Evolutionary conservation across 2,329 filamentous ascomycete genomes (phyloP).

Genomic region (Monosporascus sp.): DNA sequence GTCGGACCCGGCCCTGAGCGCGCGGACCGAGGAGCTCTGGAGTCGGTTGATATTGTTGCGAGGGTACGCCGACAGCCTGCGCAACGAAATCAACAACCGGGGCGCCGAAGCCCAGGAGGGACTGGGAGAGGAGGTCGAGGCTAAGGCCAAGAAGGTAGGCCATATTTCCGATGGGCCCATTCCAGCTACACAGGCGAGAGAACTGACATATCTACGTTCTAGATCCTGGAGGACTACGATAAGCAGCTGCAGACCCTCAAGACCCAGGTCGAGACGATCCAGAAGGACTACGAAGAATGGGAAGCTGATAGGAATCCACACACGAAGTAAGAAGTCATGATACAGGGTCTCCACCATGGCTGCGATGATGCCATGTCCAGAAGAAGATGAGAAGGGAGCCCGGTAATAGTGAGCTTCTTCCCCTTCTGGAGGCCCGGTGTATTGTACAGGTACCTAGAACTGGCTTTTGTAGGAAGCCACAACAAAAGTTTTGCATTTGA

Average conservation of each 20-base stretch:
- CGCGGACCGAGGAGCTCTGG: slow-evolving; percentile 80
- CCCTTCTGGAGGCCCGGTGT: neutral
- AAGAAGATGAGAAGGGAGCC: neutral
- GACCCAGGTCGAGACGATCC: slow-evolving; percentile 62
- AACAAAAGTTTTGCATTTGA: neutral
- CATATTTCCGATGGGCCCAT: neutral
- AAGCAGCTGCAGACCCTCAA: slow-evolving; percentile 73
- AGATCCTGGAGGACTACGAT: slow-evolving; percentile 79
- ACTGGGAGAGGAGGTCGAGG: slow-evolving; percentile 65
- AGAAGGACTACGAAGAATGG: slow-evolving; percentile 52
- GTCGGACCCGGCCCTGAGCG: slow-evolving; percentile 68
- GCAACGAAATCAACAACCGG: slow-evolving; percentile 67
- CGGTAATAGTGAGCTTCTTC: neutral
- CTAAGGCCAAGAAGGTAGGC: slow-evolving; percentile 68
- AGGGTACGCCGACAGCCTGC: slow-evolving; percentile 66
- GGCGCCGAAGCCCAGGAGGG: slow-evolving; percentile 50
- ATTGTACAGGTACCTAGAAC: neutral
- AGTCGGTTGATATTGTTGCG: slow-evolving; percentile 71
- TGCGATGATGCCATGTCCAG: neutral
- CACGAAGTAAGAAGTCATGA: slow-evolving; percentile 18
- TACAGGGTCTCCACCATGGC: neutral
- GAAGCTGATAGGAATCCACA: slow-evolving; percentile 42
- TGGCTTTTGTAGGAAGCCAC: neutral
- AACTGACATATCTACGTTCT: slow-evolving; percentile 1
- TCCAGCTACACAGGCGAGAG: neutral